These are phyloP conservation scores for Onygenales sp. DNA, from an alignment of 2,329 filamentous ascomycete genomes.

Conservation along the genomic window DNA sequence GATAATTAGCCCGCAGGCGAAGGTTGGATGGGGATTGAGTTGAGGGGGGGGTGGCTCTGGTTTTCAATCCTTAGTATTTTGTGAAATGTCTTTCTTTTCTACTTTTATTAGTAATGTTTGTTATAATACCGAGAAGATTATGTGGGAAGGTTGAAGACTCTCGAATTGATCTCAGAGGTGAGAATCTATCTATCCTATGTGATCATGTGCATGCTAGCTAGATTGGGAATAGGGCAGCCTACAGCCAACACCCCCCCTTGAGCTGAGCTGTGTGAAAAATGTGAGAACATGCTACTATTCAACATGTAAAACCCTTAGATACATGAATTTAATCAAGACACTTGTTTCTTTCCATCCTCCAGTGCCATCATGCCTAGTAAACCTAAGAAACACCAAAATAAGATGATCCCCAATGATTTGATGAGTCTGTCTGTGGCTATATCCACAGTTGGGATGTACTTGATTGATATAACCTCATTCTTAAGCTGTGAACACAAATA, in stretches of 20 bases:
- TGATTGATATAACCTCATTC: neutral
- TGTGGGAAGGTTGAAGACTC: too few species aligned
- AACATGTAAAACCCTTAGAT: neutral
- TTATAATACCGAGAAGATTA: too few species aligned
- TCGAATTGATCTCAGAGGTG: too few species aligned
- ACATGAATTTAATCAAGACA: neutral
- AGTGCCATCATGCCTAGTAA: neutral
- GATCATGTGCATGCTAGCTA: too few species aligned
- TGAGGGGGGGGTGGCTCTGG: neutral
- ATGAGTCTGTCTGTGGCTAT: neutral
- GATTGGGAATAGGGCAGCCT: too few species aligned
- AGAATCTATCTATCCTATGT: too few species aligned
- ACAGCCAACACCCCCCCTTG: too few species aligned
- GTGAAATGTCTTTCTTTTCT: too few species aligned
- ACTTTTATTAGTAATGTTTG: too few species aligned
- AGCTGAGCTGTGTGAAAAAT: too few species aligned
- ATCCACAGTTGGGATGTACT: conserved; percentile 1
- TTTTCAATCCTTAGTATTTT: neutral
- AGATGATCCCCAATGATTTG: neutral
- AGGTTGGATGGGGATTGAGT: conserved; percentile 9
- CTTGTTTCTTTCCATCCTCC: neutral
- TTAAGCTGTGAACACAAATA: neutral
- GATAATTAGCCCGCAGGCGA: conserved; percentile 10
- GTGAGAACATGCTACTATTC: too few species aligned
- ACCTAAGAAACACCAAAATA: neutral